A percentile compares a stretch with the other conserved stretches of the same genome.
Conservation (phyloP, 352 stramenopile genomes). For the Globisporangium megalacanthum region DNA sequence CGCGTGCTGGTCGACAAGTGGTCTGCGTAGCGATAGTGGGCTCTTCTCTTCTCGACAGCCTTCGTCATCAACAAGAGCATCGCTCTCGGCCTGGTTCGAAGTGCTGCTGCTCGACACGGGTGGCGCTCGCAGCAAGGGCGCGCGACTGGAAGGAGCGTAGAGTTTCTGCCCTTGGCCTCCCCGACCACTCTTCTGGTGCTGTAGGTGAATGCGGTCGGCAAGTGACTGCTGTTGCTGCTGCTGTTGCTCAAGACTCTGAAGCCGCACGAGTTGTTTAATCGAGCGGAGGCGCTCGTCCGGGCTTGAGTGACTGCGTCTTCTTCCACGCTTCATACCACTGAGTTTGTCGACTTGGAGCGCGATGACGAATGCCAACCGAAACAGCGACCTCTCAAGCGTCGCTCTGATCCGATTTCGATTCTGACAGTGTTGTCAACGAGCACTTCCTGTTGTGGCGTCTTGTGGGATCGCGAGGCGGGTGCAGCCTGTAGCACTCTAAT, state of each 20-base stretch:
- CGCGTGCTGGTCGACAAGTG: background rate
- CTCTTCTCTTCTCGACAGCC: background rate
- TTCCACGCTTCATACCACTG: conserved; percentile 2
- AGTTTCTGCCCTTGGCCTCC: background rate
- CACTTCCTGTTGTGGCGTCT: too few relatives aligned
- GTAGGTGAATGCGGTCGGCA: conserved; percentile 4
- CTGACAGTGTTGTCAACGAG: too few relatives aligned
- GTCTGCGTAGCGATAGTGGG: background rate
- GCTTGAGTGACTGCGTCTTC: background rate
- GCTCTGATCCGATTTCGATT: too few relatives aligned
- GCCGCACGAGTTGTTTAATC: background rate
- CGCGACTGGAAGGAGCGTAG: background rate
- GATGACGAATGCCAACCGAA: too few relatives aligned
- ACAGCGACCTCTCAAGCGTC: too few relatives aligned
- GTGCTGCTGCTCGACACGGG: background rate
- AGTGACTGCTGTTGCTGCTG: background rate
- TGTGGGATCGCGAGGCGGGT: too few relatives aligned
- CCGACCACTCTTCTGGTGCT: background rate
- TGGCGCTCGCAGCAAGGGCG: background rate
- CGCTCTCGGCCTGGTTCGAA: conserved; percentile 3
- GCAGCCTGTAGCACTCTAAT: too few relatives aligned
- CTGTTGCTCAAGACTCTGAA: conserved; percentile 1
- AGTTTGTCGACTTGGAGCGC: background rate
- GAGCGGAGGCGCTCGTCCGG: background rate
- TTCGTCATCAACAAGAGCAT: background rate